Base-by-base conservation (phyloP, 306 rosid genomes). In the Prunus armeniaca region DNA sequence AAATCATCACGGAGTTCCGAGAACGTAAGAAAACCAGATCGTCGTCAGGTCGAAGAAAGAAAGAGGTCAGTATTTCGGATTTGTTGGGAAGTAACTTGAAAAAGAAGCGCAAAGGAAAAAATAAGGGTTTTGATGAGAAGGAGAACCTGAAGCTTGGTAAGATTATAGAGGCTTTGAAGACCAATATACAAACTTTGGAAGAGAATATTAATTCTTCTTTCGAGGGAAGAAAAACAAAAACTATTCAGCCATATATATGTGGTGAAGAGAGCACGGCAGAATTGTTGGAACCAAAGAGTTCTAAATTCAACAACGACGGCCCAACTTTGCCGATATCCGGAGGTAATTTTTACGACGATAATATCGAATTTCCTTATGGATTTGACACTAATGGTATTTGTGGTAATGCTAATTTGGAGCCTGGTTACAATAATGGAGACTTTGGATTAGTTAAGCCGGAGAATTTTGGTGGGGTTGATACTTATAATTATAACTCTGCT, bases 1-100 rank as follows among this genome's bases (percentile, higher is more conserved):
- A 68, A 27, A 9, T 78, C 4, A 78, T 78, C 55, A 11, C 2
- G 13, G 51, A 70, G 52, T 78, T 69, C 76, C 71, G 34, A 15
- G 45, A 38, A 71, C 32, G 65, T 25, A n/a, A 70, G 76, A 69
- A 32, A 77, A 30, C 30, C 49, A 51, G 27, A 12, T 57, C 24
- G 5, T 57, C 63, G 1, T 13, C 13, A 57, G 12, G 17, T 10
- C 9, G 27, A 15, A 32, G 45, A 24, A 24, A 27, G 18, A 10
- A 4, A 41, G 63, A 30, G 28, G 49, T 70, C 28, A 11, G 11
- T n/a, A 52, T 74, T 67, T 63, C 62, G 5, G 60, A 63, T 55
- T 9, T 30, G 49, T 28, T 62, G 62, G 78, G 67, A 55, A 14
- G 43, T 18, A 28, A 13, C 14, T 54, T 54, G 49, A 71, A 32